Conservation (phyloP, 1,139 yeast species). For the Yamadazyma jaroonii region DNA sequence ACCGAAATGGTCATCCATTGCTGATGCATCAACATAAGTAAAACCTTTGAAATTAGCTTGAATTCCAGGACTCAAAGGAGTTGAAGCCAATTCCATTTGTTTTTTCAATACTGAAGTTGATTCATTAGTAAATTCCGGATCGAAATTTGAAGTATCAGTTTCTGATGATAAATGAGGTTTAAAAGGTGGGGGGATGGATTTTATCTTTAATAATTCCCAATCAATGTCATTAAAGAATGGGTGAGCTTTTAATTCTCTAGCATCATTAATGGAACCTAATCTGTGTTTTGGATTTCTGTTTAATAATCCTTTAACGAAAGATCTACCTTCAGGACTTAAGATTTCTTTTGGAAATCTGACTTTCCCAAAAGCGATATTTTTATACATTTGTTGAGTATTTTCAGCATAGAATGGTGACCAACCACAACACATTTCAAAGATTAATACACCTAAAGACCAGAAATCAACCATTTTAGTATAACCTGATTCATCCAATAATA, state of each 20-base stretch:
- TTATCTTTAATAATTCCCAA: conserved; percentile 75
- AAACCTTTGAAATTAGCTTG: conserved; percentile 96
- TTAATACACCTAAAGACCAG: conserved; percentile 80
- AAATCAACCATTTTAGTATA: conserved; percentile 86
- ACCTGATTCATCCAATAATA: conserved; percentile 76
- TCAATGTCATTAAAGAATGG: conserved; percentile 88
- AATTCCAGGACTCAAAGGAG: conserved; percentile 90
- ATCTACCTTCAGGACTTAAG: conserved; percentile 84
- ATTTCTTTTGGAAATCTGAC: conserved; percentile 96
- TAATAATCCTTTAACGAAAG: conserved; percentile 89
- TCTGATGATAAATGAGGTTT: conserved; percentile 90
- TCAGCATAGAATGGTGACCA: conserved; percentile 99
- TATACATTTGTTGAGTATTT: conserved; percentile 96
- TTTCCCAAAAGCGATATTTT: conserved; percentile 96
- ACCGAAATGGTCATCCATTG: conserved; percentile 80
- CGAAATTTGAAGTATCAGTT: conserved; percentile 93
- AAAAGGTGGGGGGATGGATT: conserved; percentile 95
- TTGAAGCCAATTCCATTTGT: conserved; percentile 62
- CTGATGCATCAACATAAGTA: conserved; percentile 93
- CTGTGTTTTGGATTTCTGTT: conserved; percentile 96
- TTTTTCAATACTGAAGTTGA: conserved; percentile 77
- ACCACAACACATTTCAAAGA: conserved; percentile 93
- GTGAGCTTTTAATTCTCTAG: conserved; percentile 86
- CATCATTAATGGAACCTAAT: conserved; percentile 87
- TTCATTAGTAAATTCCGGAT: conserved; percentile 93